Percentiles rank a stretch among this genome's conserved stretches.
Conservation (phyloP, 2,329 filamentous ascomycete species). For the Phialophora expanda region DNA sequence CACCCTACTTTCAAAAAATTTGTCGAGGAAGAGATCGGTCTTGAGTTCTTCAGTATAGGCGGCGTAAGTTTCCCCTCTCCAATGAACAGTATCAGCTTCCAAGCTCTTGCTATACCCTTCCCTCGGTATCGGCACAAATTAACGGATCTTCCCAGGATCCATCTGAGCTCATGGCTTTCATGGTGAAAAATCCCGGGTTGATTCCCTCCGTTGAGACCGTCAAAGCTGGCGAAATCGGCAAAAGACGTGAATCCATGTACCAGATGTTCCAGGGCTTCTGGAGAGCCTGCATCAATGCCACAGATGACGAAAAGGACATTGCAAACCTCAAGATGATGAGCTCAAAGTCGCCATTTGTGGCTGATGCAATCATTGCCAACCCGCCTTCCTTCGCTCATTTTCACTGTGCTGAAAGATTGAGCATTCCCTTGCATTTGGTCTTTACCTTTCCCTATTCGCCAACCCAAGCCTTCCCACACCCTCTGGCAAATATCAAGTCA, state of each 20-base stretch:
- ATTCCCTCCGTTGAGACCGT: slow-evolving; percentile 76
- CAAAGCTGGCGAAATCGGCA: slow-evolving; percentile 73
- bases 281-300: slow-evolving; percentile 71
- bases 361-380: slow-evolving; percentile 48
- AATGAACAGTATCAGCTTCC: background rate
- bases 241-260: slow-evolving; percentile 71
- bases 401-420: slow-evolving; percentile 45
- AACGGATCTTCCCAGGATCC: slow-evolving; percentile 62
- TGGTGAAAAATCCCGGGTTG: slow-evolving; percentile 80
- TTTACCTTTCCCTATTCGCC: slow-evolving; percentile 71
- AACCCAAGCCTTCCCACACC: slow-evolving; percentile 74
- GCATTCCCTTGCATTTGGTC: slow-evolving; percentile 46
- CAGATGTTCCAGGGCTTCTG: slow-evolving; percentile 86
- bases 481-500: slow-evolving; percentile 74
- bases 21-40: slow-evolving; percentile 70
- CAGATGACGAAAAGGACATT: slow-evolving; percentile 68
- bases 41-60: slow-evolving; percentile 71
- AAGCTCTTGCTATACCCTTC: background rate
- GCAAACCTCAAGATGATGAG: slow-evolving; percentile 70
- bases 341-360: slow-evolving; percentile 50
- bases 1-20: slow-evolving; percentile 79
- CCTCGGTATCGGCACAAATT: background rate
- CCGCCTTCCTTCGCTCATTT: slow-evolving; percentile 48
- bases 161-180: slow-evolving; percentile 82
- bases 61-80: background rate